Percentiles rank a stretch among this genome's conserved stretches.
These are phyloP conservation scores for Pythium sukuiense DNA, from an alignment of 352 stramenopile genomes.

Conservation along the genomic window DNA sequence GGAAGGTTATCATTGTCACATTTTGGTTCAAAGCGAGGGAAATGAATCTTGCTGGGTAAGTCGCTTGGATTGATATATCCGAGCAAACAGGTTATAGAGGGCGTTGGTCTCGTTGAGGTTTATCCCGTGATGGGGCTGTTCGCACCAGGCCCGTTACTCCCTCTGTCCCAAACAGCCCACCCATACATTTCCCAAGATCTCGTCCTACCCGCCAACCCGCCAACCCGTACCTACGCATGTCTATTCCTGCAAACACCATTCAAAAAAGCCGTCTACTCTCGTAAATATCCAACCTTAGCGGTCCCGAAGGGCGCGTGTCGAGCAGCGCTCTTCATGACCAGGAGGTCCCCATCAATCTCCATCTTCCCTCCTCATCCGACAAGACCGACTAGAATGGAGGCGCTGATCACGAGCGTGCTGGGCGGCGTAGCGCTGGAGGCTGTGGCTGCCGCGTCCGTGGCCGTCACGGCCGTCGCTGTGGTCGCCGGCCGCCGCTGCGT, in stretches of 20 bases:
- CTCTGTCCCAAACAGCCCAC: background rate
- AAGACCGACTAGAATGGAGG: slow-evolving; percentile 12
- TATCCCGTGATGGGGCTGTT: background rate
- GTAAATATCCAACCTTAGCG: slow-evolving; percentile 3
- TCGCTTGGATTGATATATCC: background rate
- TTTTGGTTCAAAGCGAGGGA: background rate
- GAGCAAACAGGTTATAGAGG: background rate
- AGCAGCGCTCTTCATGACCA: background rate
- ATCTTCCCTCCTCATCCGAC: slow-evolving; percentile 1
- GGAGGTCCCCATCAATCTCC: background rate
- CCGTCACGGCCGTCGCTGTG: slow-evolving; percentile 20
- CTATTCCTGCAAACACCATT: slow-evolving; percentile 8
- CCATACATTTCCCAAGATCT: slow-evolving; percentile 13
- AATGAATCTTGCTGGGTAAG: background rate
- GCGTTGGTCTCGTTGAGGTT: background rate
- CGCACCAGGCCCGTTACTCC: background rate
- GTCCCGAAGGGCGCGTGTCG: background rate
- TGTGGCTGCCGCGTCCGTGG: slow-evolving; percentile 48
- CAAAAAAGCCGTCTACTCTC: slow-evolving; percentile 5
- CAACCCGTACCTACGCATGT: slow-evolving; percentile 1
- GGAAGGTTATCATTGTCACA: background rate
- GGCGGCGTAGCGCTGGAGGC: slow-evolving; percentile 48
- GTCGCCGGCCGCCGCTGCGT: slow-evolving; percentile 24
- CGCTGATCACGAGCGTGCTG: slow-evolving; percentile 39
- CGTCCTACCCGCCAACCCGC: background rate